These are phyloP conservation scores for Phytophthora brassicae DNA, from an alignment of 352 stramenopile species.

Conservation along the genomic window DNA sequence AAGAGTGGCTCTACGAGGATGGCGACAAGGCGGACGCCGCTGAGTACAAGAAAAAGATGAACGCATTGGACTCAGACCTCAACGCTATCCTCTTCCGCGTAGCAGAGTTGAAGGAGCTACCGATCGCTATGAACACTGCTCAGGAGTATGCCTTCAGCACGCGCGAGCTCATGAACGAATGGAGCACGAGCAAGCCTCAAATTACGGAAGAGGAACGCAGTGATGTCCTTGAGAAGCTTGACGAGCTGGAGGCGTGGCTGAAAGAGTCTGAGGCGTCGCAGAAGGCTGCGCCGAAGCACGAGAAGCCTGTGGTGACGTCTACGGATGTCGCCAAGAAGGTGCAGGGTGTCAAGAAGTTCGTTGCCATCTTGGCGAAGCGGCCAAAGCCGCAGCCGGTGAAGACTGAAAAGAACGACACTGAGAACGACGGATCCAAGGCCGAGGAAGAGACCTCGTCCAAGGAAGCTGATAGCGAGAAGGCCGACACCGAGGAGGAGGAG, in stretches of 20 bases:
- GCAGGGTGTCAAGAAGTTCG: conserved; percentile 83
- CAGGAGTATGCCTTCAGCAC: conserved; percentile 65
- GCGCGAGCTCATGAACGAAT: conserved; percentile 63
- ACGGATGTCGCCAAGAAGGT: conserved; percentile 86
- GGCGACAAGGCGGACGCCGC: conserved; percentile 84
- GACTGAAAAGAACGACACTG: conserved; percentile 42
- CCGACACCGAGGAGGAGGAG: conserved; percentile 25
- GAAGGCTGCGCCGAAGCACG: conserved; percentile 72
- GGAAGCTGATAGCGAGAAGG: conserved; percentile 30
- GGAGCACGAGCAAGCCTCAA: conserved; percentile 66
- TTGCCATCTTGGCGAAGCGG: conserved; percentile 81
- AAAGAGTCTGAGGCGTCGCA: conserved; percentile 59
- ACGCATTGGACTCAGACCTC: conserved; percentile 74
- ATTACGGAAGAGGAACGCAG: conserved; percentile 91
- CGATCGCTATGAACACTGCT: conserved; percentile 75
- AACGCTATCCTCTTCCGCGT: conserved; percentile 91
- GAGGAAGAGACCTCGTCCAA: conserved; percentile 33
- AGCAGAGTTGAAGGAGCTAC: conserved; percentile 82
- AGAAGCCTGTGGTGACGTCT: conserved; percentile 84
- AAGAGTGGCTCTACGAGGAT: conserved; percentile 95
- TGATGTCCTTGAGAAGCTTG: conserved; percentile 87
- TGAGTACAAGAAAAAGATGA: conserved; percentile 88
- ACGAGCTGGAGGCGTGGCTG: conserved; percentile 84
- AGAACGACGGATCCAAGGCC: conserved; percentile 35
- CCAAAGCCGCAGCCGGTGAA: conserved; percentile 61